Evolutionary conservation across 2,329 filamentous ascomycete species (phyloP).

Genomic region (Madurella mycetomatis): DNA sequence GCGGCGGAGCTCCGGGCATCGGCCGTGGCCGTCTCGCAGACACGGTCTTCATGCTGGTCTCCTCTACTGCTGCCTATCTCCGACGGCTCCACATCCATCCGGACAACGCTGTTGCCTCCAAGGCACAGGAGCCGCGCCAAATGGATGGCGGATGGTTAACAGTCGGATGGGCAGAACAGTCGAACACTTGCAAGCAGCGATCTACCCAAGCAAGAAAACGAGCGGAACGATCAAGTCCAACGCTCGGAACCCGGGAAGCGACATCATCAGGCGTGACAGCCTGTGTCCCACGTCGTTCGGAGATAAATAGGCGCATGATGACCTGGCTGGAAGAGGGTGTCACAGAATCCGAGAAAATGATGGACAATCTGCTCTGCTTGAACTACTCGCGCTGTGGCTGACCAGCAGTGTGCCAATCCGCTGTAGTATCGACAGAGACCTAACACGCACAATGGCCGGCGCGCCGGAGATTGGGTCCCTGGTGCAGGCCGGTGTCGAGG

Average conservation of each 20-base stretch:
- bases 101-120: not conserved
- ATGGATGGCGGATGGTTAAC: no score
- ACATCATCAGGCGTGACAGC: constrained; percentile 15
- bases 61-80: constrained; percentile 6
- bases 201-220: constrained; percentile 12
- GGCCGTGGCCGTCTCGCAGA: not conserved
- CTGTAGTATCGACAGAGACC: constrained; percentile 19
- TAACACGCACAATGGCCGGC: constrained; percentile 14
- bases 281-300: constrained; percentile 11
- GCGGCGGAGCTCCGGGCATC: not conserved
- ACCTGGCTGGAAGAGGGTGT: constrained; percentile 12
- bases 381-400: constrained; percentile 15
- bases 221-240: constrained; percentile 20
- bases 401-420: constrained; percentile 15
- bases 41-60: constrained; percentile 1
- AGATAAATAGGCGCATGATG: constrained; percentile 20
- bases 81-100: constrained; percentile 1
- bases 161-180: constrained; percentile 5
- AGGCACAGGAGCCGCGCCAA: not conserved
- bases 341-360: constrained; percentile 13
- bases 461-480: constrained; percentile 8
- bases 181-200: constrained; percentile 7
- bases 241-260: constrained; percentile 15
- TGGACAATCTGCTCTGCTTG: constrained; percentile 10
- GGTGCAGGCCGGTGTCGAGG: constrained; percentile 15